phyloP scores from a whole-genome alignment of 164 flowering plant species.

The Sedum album region DNA sequence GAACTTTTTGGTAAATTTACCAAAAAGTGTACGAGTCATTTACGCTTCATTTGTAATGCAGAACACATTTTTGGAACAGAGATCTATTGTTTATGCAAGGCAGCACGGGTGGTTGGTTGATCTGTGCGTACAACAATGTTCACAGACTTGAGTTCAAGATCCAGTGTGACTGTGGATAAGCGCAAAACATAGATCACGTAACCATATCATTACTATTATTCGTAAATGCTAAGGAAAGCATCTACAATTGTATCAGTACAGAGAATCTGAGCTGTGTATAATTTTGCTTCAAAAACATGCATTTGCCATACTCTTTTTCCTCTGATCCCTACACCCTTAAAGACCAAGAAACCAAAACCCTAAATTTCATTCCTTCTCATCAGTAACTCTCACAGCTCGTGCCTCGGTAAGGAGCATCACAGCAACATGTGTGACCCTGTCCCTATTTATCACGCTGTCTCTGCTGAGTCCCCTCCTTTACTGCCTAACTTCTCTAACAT shows the following conservation, averaged over 20 bases:
- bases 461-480: background rate
- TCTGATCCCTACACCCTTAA: background rate
- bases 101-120: too few relatives aligned
- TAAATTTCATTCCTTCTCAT: background rate
- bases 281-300: background rate
- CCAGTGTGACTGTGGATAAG: background rate
- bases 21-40: too few relatives aligned
- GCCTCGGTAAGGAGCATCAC: conserved; percentile 28
- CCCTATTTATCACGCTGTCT: conserved; percentile 19
- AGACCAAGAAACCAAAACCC: background rate
- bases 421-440: conserved; percentile 29
- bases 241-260: background rate
- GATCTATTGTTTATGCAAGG: too few relatives aligned
- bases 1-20: too few relatives aligned
- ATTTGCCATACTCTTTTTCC: background rate
- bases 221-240: background rate
- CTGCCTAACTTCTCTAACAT: background rate
- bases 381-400: conserved; percentile 11
- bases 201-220: background rate
- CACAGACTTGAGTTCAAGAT: too few relatives aligned
- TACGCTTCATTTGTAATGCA: too few relatives aligned
- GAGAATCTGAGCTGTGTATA: background rate
- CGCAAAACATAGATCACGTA: background rate
- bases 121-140: too few relatives aligned
- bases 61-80: too few relatives aligned